These are phyloP conservation scores for Medicago lupulina DNA, from an alignment of 306 rosid species.

Conservation along the genomic window DNA sequence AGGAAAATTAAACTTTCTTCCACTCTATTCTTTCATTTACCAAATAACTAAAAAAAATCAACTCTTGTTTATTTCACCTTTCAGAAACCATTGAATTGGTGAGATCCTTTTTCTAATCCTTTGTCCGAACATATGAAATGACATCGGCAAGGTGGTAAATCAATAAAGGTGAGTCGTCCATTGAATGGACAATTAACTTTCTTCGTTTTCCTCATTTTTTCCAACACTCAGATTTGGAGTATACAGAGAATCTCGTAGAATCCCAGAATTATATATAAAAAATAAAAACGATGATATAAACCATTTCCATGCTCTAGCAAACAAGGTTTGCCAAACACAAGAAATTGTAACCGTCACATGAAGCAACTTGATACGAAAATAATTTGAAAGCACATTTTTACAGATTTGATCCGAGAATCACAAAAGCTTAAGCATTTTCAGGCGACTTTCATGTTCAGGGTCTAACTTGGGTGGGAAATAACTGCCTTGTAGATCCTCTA, in stretches of 20 bases:
- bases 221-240: constrained; percentile 23
- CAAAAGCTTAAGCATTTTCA: constrained; percentile 94
- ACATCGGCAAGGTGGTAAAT: background rate
- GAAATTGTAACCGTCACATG: constrained; percentile 27
- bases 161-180: background rate
- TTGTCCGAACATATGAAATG: background rate
- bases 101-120: background rate
- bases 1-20: background rate
- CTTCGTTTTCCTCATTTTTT: constrained; percentile 31
- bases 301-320: constrained; percentile 41
- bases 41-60: no score
- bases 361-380: constrained; percentile 21
- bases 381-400: constrained; percentile 38
- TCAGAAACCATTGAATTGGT: background rate
- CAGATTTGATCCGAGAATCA: constrained; percentile 35
- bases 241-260: constrained; percentile 40
- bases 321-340: constrained; percentile 37
- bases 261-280: constrained; percentile 26
- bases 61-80: background rate
- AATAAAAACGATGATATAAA: constrained; percentile 5
- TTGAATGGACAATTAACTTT: constrained; percentile 15
- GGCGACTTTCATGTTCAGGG: constrained; percentile 83
- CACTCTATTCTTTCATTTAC: background rate
- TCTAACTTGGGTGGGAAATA: constrained; percentile 91
- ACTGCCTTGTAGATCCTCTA: constrained; percentile 86